Percentiles rank a stretch among this genome's conserved stretches.
phyloP scores from a whole-genome alignment of 2,329 filamentous ascomycete genomes.

The Tolypocladium nubicola region DNA sequence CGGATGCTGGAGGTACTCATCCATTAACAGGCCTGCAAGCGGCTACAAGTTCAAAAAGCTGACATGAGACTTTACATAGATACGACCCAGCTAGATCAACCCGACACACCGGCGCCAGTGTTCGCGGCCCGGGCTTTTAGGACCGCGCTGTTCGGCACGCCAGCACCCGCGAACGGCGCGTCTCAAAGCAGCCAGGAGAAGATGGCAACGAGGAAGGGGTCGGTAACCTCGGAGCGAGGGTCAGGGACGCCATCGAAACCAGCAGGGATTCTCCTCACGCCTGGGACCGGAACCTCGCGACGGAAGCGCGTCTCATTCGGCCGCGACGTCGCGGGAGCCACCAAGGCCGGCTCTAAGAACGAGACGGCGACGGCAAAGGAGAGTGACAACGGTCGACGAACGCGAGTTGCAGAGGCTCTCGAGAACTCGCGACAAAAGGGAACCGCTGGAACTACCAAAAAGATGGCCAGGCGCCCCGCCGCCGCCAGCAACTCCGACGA shows the following conservation, averaged over 20 bases:
- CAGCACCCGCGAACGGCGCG: slow-evolving; percentile 28
- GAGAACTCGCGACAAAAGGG: slow-evolving; percentile 26
- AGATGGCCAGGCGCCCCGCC: background rate
- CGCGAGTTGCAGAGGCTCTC: slow-evolving; percentile 33
- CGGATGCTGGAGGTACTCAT: slow-evolving; percentile 12
- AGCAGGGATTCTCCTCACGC: slow-evolving; percentile 52
- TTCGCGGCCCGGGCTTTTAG: slow-evolving; percentile 57
- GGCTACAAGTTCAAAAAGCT: background rate
- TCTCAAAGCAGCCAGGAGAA: slow-evolving; percentile 13
- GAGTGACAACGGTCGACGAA: slow-evolving; percentile 10
- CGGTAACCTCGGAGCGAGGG: slow-evolving; percentile 12
- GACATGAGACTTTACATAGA: slow-evolving; percentile 14
- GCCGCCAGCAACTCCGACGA: slow-evolving; percentile 23
- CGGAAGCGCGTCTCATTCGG: slow-evolving; percentile 58
- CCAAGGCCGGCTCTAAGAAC: slow-evolving; percentile 19
- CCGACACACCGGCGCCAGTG: slow-evolving; percentile 55
- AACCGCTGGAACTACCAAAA: slow-evolving; percentile 15
- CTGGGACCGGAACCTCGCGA: slow-evolving; percentile 48
- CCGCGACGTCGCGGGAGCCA: slow-evolving; percentile 39
- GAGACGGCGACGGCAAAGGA: slow-evolving; percentile 15
- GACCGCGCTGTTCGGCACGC: slow-evolving; percentile 52
- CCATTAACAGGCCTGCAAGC: background rate
- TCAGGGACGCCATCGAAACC: slow-evolving; percentile 38
- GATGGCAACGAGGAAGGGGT: slow-evolving; percentile 8
- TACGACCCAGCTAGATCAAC: slow-evolving; percentile 40